Evolutionary conservation across 306 rosid genomes (phyloP).

Genomic region (Sindora glabra): DNA sequence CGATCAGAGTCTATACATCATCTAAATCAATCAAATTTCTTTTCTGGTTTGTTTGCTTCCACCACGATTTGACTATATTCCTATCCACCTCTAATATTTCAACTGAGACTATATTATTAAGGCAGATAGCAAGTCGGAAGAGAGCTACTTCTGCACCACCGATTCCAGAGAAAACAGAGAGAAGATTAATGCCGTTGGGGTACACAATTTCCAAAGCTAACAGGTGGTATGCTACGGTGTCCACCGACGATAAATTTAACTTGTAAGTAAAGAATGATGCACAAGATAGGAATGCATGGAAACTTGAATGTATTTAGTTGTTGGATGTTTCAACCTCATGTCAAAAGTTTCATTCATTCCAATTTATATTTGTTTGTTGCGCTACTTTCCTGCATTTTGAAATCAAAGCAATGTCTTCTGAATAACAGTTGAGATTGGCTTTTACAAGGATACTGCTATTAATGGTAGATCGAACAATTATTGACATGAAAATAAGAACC

Average conservation of each 20-base stretch:
- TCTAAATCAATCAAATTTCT: slow-evolving; percentile 58
- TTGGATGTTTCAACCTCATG: too few species aligned
- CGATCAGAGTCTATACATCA: slow-evolving; percentile 51
- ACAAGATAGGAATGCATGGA: too few species aligned
- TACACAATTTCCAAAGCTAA: slow-evolving; percentile 69
- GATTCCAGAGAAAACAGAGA: slow-evolving; percentile 89
- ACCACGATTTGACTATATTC: slow-evolving; percentile 78
- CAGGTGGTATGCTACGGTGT: slow-evolving; percentile 88
- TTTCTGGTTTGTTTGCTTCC: slow-evolving; percentile 94
- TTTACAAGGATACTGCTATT: too few species aligned
- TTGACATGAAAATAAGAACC: too few species aligned
- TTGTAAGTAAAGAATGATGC: too few species aligned
- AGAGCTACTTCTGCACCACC: slow-evolving; percentile 98
- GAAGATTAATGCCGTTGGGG: slow-evolving; percentile 78
- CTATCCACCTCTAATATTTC: slow-evolving; percentile 74
- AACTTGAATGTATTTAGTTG: too few species aligned
- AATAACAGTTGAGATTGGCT: too few species aligned
- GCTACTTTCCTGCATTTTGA: too few species aligned
- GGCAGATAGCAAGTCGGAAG: slow-evolving; percentile 68
- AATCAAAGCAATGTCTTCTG: too few species aligned
- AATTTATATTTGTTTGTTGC: too few species aligned
- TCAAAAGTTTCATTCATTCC: too few species aligned
- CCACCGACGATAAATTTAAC: slow-evolving; percentile 52
- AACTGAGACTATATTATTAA: slow-evolving; percentile 71
- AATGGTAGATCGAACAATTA: too few species aligned